Evolutionary conservation across 2,329 filamentous ascomycete genomes (phyloP).

Genomic region (Alternaria viburni): DNA sequence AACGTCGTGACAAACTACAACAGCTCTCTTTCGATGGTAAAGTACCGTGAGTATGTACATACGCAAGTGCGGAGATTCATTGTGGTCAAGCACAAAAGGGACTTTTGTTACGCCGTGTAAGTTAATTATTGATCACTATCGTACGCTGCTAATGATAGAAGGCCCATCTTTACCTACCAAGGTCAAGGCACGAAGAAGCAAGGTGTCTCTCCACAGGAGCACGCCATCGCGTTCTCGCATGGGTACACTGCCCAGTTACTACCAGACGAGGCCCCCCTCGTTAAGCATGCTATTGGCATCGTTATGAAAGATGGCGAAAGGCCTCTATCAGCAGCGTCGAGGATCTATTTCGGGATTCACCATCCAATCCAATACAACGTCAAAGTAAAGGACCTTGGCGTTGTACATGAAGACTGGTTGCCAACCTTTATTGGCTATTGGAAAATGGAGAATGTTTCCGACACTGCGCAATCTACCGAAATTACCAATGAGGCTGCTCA

Average conservation of each 20-base stretch:
- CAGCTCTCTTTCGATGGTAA: background rate
- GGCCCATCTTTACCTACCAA: conserved; percentile 17
- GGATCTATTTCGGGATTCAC: conserved; percentile 40
- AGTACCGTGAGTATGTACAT: background rate
- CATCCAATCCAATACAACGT: conserved; percentile 54
- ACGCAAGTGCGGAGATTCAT: conserved; percentile 3
- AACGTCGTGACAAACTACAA: background rate
- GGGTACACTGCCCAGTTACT: conserved; percentile 13
- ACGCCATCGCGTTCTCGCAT: conserved; percentile 45
- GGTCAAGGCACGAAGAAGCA: conserved; percentile 9
- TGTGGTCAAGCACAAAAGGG: background rate
- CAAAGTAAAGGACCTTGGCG: conserved; percentile 50
- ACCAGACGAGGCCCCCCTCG: conserved; percentile 39
- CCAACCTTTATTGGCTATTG: conserved; percentile 12
- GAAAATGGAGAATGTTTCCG: conserved; percentile 8
- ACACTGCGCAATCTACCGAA: background rate
- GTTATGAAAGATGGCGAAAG: background rate
- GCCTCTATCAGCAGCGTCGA: conserved; percentile 23
- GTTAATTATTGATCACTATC: fast-evolving
- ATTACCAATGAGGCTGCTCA: background rate
- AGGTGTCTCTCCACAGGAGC: conserved; percentile 28
- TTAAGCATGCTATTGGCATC: conserved; percentile 46
- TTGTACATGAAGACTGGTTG: conserved; percentile 34
- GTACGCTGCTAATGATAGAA: background rate
- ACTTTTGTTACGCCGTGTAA: conserved; percentile 1